Percentiles rank a stretch among this genome's conserved stretches.
These are phyloP conservation scores for Collybiopsis confluens DNA, from an alignment of 768 basidiomycete genomes.

Conservation along the genomic window DNA sequence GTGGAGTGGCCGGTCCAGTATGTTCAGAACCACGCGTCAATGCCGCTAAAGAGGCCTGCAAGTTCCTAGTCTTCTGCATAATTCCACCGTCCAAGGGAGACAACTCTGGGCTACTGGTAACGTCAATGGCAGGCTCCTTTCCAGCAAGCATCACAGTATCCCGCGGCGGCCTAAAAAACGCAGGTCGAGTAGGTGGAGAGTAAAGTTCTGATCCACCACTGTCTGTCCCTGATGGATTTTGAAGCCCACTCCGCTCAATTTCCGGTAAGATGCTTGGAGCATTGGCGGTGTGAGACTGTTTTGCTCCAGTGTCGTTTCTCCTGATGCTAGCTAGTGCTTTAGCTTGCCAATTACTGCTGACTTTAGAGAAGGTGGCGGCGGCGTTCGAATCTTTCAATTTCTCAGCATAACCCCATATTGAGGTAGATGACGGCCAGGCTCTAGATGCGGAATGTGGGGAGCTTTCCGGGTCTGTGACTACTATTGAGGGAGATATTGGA, in stretches of 20 bases:
- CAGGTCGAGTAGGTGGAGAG: conserved; percentile 55
- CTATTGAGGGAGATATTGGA: conserved; percentile 18
- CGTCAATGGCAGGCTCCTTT: conserved; percentile 22
- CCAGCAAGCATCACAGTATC: conserved; percentile 47
- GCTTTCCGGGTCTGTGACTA: background rate
- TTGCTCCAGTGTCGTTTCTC: conserved; percentile 6
- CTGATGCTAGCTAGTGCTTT: conserved; percentile 50
- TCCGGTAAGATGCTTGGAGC: background rate
- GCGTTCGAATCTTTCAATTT: conserved; percentile 72
- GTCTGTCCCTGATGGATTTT: conserved; percentile 37
- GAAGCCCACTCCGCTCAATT: conserved; percentile 15
- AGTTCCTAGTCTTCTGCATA: conserved; percentile 31
- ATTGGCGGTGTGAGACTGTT: background rate
- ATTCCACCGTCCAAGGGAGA: conserved; percentile 26
- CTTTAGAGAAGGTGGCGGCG: conserved; percentile 65
- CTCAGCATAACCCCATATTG: conserved; percentile 68
- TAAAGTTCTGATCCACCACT: conserved; percentile 32
- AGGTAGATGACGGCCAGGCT: conserved; percentile 21
- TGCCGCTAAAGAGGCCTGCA: conserved; percentile 41
- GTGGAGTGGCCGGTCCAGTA: conserved; percentile 20
- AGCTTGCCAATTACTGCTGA: conserved; percentile 72
- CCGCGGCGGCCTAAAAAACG: conserved; percentile 52
- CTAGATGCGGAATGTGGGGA: conserved; percentile 13
- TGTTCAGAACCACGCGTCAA: conserved; percentile 27
- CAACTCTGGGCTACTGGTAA: conserved; percentile 29